phyloP scores from a whole-genome alignment of 208 protist genomes.

The Acanthamoeba quina region DNA sequence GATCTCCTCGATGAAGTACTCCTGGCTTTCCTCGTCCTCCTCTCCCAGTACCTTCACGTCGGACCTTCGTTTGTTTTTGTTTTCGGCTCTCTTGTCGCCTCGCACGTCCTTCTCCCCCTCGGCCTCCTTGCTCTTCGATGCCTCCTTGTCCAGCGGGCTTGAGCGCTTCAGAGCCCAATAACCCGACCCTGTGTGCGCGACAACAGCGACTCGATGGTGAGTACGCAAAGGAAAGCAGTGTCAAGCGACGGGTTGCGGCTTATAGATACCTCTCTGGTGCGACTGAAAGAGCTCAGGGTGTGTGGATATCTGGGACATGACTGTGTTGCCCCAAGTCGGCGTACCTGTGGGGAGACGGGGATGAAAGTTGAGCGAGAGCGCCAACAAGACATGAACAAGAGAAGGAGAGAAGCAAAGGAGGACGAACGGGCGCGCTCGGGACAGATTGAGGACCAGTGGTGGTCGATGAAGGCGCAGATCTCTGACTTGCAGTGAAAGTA shows the following conservation, averaged over 20 bases:
- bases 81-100: conserved; percentile 52
- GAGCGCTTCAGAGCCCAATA: conserved; percentile 72
- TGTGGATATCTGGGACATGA: conserved; percentile 73
- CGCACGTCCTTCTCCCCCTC: conserved; percentile 50
- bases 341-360: background rate
- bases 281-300: conserved; percentile 67
- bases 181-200: conserved; percentile 24
- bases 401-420: background rate
- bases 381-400: background rate
- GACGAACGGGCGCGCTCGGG: conserved; percentile 59
- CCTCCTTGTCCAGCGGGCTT: conserved; percentile 3
- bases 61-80: conserved; percentile 62
- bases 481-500: conserved; percentile 66
- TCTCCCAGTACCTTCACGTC: conserved; percentile 34
- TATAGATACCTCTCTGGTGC: background rate
- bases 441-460: conserved; percentile 68
- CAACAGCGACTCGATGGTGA: background rate
- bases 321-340: conserved; percentile 59
- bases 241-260: background rate
- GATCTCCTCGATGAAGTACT: conserved; percentile 66
- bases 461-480: conserved; percentile 68
- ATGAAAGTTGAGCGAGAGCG: background rate
- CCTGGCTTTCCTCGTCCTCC: conserved; percentile 41
- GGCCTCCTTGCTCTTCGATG: background rate
- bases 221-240: background rate